Evolutionary conservation across 2,329 filamentous ascomycete genomes (phyloP).

Genomic region (Alternaria sp.): DNA sequence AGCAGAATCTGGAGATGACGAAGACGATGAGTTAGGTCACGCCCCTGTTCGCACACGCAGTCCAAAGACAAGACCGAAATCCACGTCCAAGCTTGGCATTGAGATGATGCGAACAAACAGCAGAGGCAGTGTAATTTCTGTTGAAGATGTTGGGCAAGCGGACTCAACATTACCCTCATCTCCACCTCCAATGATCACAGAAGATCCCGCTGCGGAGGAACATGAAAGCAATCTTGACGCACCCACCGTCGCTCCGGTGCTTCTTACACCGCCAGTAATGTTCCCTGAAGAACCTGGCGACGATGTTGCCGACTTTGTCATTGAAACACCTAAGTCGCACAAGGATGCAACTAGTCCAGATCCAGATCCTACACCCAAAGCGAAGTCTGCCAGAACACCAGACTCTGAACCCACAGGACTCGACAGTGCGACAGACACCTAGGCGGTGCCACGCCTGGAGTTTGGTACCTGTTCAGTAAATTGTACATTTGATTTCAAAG

Average conservation of each 20-base stretch:
- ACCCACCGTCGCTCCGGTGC: slow-evolving; percentile 39
- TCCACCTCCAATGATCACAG: slow-evolving; percentile 53
- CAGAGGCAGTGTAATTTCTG: slow-evolving; percentile 75
- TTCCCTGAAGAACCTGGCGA: slow-evolving; percentile 57
- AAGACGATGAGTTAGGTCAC: slow-evolving; percentile 86
- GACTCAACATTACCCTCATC: slow-evolving; percentile 48
- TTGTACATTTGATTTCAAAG: slow-evolving; percentile 19
- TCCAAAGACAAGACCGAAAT: slow-evolving; percentile 56
- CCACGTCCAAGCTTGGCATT: slow-evolving; percentile 82
- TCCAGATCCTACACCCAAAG: slow-evolving; percentile 52
- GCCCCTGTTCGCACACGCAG: slow-evolving; percentile 60
- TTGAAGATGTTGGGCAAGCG: slow-evolving; percentile 53
- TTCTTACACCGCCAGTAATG: slow-evolving; percentile 61
- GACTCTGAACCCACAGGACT: slow-evolving; percentile 3
- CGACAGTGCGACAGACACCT: slow-evolving; percentile 6
- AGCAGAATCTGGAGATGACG: slow-evolving; percentile 89
- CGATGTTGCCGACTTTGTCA: slow-evolving; percentile 46
- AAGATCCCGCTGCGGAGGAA: slow-evolving; percentile 51
- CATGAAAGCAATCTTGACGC: slow-evolving; percentile 32
- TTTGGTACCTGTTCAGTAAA: slow-evolving; percentile 6
- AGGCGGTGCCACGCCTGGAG: background rate
- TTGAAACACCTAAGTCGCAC: slow-evolving; percentile 52
- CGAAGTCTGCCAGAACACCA: slow-evolving; percentile 13
- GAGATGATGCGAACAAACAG: slow-evolving; percentile 99
- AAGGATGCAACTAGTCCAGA: slow-evolving; percentile 45